Evolutionary conservation across 768 basidiomycete species (phyloP).

Genomic region (Lactarius vividus): DNA sequence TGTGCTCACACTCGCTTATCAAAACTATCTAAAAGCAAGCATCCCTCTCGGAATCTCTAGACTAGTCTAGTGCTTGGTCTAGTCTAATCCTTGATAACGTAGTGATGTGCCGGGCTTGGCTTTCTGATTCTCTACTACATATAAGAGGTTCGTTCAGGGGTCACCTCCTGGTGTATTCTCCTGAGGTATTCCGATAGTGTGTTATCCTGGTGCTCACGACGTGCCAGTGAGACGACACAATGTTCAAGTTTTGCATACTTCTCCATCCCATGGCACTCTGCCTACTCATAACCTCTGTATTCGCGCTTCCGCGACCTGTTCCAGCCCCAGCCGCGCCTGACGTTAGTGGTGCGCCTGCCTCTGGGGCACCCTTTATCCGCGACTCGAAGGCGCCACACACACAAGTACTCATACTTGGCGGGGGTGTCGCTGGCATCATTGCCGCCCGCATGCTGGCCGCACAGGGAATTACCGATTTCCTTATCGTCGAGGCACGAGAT

Average conservation of each 20-base stretch:
- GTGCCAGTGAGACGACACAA: background rate
- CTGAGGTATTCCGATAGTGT: background rate
- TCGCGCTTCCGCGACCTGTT: background rate
- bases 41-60: no score
- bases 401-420: slow-evolving; percentile 58
- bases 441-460: slow-evolving; percentile 57
- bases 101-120: no score
- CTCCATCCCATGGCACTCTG: background rate
- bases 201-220: background rate
- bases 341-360: background rate
- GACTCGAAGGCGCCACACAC: slow-evolving; percentile 20
- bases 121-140: no score
- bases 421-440: slow-evolving; percentile 60
- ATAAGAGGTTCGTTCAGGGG: background rate
- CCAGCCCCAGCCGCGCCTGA: background rate
- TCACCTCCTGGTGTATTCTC: background rate
- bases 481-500: slow-evolving; percentile 52
- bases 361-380: background rate
- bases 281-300: background rate
- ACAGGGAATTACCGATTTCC: slow-evolving; percentile 52
- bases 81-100: no score
- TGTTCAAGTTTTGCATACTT: background rate
- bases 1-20: background rate
- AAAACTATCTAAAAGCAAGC: background rate
- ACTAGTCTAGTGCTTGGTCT: no score